A percentile compares a stretch with the other conserved stretches of the same genome.
Conservation (phyloP, 495 filamentous ascomycete species). For the Gamarada debralockiae region DNA sequence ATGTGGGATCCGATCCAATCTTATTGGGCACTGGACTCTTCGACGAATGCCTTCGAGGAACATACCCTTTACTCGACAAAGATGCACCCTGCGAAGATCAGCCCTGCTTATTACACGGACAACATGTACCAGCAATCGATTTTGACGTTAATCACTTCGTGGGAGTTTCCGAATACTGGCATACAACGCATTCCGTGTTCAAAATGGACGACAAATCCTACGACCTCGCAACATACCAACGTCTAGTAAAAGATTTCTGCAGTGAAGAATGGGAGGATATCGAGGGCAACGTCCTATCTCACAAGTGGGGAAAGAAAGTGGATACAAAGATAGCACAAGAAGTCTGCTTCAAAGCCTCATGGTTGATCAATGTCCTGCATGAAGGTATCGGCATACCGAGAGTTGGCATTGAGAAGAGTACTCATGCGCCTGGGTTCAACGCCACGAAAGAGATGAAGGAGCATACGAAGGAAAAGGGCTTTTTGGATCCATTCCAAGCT, state of each 20-base stretch:
- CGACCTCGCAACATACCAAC: constrained; percentile 87
- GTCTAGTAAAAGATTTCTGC: constrained; percentile 81
- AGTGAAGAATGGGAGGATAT: constrained; percentile 77
- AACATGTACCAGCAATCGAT: constrained; percentile 93
- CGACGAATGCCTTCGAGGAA: constrained; percentile 75
- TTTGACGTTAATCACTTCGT: constrained; percentile 98
- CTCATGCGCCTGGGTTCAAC: constrained; percentile 52
- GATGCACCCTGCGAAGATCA: constrained; percentile 77
- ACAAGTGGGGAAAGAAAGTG: constrained; percentile 73
- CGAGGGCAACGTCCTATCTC: constrained; percentile 55
- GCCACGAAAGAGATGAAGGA: constrained; percentile 65
- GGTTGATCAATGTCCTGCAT: constrained; percentile 94
- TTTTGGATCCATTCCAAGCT: constrained; percentile 84
- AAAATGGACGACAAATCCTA: constrained; percentile 82
- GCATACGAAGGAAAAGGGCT: constrained; percentile 72
- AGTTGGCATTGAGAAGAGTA: constrained; percentile 68
- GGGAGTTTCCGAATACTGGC: constrained; percentile 98
- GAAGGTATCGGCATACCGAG: constrained; percentile 93
- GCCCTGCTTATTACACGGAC: constrained; percentile 84
- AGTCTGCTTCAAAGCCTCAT: constrained; percentile 96
- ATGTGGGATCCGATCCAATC: constrained; percentile 33
- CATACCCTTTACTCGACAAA: constrained; percentile 86
- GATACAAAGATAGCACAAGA: constrained; percentile 70
- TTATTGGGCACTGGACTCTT: constrained; percentile 84
- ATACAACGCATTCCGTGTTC: constrained; percentile 95